These are phyloP conservation scores for Neoascochyta sp. DNA, from an alignment of 2,329 filamentous ascomycete species.

Conservation along the genomic window DNA sequence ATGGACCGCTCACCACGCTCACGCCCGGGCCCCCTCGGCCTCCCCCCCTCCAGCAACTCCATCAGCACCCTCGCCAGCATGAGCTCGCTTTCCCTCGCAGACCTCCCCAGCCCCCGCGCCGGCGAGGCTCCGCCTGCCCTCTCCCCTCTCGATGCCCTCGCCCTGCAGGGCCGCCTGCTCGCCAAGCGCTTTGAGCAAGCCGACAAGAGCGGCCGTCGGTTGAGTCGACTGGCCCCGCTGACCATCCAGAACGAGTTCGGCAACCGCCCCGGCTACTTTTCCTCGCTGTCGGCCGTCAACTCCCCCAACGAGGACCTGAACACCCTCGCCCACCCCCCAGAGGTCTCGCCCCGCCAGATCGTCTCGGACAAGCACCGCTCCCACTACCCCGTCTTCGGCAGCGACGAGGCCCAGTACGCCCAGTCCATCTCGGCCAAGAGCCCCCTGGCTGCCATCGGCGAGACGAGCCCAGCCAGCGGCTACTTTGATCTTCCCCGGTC, in stretches of 20 bases:
- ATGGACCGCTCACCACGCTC: slow-evolving; percentile 32
- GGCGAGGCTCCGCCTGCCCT: slow-evolving; percentile 75
- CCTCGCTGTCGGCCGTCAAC: slow-evolving; percentile 63
- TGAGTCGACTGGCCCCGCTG: slow-evolving; percentile 81
- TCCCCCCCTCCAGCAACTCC: slow-evolving; percentile 25
- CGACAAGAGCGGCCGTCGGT: slow-evolving; percentile 65
- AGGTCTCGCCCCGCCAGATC: slow-evolving; percentile 27
- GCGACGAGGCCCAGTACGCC: slow-evolving; percentile 26
- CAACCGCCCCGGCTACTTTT: slow-evolving; percentile 76
- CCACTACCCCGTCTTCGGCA: slow-evolving; percentile 34
- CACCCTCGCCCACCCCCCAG: slow-evolving; percentile 26
- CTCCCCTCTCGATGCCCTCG: slow-evolving; percentile 93
- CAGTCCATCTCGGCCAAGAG: slow-evolving; percentile 29
- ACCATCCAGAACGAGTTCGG: slow-evolving; percentile 78
- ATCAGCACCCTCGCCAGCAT: slow-evolving; percentile 28
- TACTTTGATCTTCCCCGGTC: slow-evolving; percentile 49
- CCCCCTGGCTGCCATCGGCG: slow-evolving; percentile 35
- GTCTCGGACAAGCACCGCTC: slow-evolving; percentile 35
- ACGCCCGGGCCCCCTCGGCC: slow-evolving; percentile 33
- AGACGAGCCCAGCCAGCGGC: slow-evolving; percentile 29
- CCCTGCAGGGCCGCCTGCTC: slow-evolving; percentile 81
- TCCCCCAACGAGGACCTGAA: slow-evolving; percentile 48
- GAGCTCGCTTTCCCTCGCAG: slow-evolving; percentile 32
- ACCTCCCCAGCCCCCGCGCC: slow-evolving; percentile 48
- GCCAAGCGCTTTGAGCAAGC: slow-evolving; percentile 82